phyloP scores from a whole-genome alignment of 148 eudicot genomes.

The Cornus kousa region DNA sequence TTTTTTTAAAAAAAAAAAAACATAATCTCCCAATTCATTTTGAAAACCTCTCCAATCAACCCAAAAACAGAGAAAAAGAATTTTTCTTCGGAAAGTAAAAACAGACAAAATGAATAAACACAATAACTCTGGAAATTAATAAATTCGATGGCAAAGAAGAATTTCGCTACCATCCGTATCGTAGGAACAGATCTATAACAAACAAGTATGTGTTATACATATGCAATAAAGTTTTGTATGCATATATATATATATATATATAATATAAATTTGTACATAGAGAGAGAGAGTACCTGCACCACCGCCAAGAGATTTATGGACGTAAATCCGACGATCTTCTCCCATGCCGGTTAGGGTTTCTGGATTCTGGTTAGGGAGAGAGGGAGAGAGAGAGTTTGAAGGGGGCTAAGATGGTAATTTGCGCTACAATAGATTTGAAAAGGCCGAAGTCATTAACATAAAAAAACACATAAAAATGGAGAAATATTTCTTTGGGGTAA shows the following conservation, averaged over 20 bases:
- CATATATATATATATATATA: background rate
- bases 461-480: no score
- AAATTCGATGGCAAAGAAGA: no score
- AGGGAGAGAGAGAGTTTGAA: background rate
- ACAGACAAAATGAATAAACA: no score
- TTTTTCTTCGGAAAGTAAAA: no score
- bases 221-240: background rate
- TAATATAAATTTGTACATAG: background rate
- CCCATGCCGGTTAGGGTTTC: slow-evolving; percentile 59
- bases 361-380: slow-evolving; percentile 17
- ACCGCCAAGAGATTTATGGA: slow-evolving; percentile 79
- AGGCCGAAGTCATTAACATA: background rate
- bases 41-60: background rate
- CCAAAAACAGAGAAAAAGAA: background rate
- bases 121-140: background rate
- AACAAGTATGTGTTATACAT: background rate
- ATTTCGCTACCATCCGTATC: background rate
- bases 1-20: background rate
- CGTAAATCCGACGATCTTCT: slow-evolving; percentile 56
- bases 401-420: background rate
- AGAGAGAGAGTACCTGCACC: slow-evolving; percentile 56
- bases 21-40: background rate
- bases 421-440: background rate
- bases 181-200: slow-evolving; percentile 9
- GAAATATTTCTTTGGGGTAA: no score